Base-by-base conservation (phyloP, 176 grass and related monocot species). In the Ampelocalamus luodianensis region DNA sequence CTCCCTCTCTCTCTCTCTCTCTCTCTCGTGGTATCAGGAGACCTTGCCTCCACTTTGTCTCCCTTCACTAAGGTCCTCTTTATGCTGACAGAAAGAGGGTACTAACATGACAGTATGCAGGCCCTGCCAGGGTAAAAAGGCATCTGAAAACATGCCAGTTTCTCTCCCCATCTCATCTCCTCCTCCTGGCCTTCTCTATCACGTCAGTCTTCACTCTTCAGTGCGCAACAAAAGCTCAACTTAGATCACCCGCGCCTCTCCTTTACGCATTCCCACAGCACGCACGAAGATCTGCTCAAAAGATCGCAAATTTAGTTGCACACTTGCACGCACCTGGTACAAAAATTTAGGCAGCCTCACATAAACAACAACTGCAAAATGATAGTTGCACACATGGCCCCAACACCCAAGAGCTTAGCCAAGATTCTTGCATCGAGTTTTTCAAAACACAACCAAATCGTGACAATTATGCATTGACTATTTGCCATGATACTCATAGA, bases 161-260 rank as follows among this genome's bases (percentile, higher is more conserved):
- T 65, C 29, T 18, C 59, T 43, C 51, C 12, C 61, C 50, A 75
- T 58, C 87, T 58, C 87, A 67, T 68, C 82, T 10, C 49, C 73
- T 10, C 49, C 73, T 65, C 29, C 49, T 69, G 62, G 8, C 54
- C 72, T 36, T 80, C 87, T 61, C 76, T 8, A 43, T 85, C 82
- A 85, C 70, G 82, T 89, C 88, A 81, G 36, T 45, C 54, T 60
- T 89, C 88, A 81, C 24, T 45, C 54, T 60, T 68, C 78, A 18
- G 56, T 81, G 87, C 77, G 77, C 60, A 12, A 44, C 2, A 18
- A 14, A 48, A 23, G 63, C 51, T 42, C 55, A 0, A 20, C 34
- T 36, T 64, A 53, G 67, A 73, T 59, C 59, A 54, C n/a, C 45
- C 22, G 80, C 67, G 12, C 75, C 78, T 72, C 76, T 45, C 39